Percentiles rank a stretch among this genome's conserved stretches.
These are phyloP conservation scores for Colletotrichum lentis DNA, from an alignment of 2,329 filamentous ascomycete species.

Conservation along the genomic window DNA sequence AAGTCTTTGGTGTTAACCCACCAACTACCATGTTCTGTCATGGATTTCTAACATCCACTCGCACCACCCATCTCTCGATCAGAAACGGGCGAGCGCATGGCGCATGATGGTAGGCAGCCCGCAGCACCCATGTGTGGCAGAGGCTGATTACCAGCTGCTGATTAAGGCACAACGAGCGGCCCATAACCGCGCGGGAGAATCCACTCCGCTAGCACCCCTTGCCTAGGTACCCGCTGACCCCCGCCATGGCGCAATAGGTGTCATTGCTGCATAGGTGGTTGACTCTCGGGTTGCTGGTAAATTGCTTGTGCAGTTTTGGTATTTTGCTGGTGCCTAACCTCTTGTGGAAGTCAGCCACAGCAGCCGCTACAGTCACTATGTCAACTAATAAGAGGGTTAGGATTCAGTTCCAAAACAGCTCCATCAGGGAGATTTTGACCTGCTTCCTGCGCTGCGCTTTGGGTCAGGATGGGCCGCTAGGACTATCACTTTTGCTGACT, in stretches of 20 bases:
- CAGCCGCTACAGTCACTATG: too few species aligned
- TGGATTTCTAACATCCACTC: not conserved
- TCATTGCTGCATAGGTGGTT: not conserved
- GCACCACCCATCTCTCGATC: not conserved
- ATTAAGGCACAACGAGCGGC: conserved; percentile 13
- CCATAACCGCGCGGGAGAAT: conserved; percentile 33
- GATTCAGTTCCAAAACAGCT: too few species aligned
- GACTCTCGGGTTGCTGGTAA: too few species aligned
- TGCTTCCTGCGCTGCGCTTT: too few species aligned
- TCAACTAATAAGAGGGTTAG: too few species aligned
- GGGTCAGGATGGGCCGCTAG: too few species aligned
- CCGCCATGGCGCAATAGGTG: not conserved
- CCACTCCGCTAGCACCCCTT: not conserved
- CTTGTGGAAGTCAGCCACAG: too few species aligned
- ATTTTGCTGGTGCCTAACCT: too few species aligned
- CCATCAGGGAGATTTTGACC: too few species aligned
- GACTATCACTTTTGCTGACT: too few species aligned
- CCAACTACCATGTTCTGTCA: not conserved
- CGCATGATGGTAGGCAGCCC: not conserved
- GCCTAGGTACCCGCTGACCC: not conserved
- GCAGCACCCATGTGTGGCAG: not conserved
- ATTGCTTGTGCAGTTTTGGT: too few species aligned
- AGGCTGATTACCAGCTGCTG: conserved; percentile 28
- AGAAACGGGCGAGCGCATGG: not conserved
- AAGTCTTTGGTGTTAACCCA: not conserved